phyloP scores from a whole-genome alignment of 2,329 filamentous ascomycete species.

The Fusarium algeriense region DNA sequence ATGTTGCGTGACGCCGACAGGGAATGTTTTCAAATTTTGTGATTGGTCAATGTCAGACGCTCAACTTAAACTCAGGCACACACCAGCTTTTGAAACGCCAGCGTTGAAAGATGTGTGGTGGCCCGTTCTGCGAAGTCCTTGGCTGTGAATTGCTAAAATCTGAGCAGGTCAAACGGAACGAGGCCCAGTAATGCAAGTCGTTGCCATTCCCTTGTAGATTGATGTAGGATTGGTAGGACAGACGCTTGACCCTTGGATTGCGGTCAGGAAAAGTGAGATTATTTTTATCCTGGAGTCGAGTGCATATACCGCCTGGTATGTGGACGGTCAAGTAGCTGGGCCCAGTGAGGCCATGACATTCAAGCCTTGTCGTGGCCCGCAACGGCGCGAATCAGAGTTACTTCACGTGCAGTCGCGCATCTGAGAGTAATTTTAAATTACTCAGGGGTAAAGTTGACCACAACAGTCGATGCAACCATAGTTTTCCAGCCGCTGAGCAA shows the following conservation, averaged over 20 bases:
- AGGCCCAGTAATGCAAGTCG: slow-evolving; percentile 32
- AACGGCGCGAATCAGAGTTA: slow-evolving; percentile 31
- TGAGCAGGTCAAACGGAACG: slow-evolving; percentile 15
- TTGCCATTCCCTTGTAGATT: slow-evolving; percentile 14
- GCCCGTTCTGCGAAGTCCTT: slow-evolving; percentile 32
- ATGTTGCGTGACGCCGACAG: slow-evolving; percentile 45
- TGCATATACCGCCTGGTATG: not conserved
- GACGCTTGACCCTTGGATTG: slow-evolving; percentile 35
- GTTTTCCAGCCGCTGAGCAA: slow-evolving; percentile 8
- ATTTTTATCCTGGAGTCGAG: not conserved
- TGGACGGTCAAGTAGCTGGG: not conserved
- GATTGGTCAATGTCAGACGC: slow-evolving; percentile 51
- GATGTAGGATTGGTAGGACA: slow-evolving; percentile 46
- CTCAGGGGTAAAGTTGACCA: slow-evolving; percentile 41
- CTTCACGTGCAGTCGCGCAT: slow-evolving; percentile 31
- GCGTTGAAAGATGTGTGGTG: slow-evolving; percentile 42
- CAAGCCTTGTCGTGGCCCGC: slow-evolving; percentile 25
- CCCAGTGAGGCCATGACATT: slow-evolving; percentile 8
- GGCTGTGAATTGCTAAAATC: slow-evolving; percentile 3
- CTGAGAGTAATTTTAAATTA: slow-evolving; percentile 41
- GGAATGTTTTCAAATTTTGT: slow-evolving; percentile 47
- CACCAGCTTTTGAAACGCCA: slow-evolving; percentile 49
- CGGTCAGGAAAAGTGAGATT: slow-evolving; percentile 18
- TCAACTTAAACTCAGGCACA: slow-evolving; percentile 52
- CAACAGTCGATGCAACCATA: slow-evolving; percentile 38